A percentile compares a stretch with the other conserved stretches of the same genome.
These are phyloP conservation scores for Pseudocercospora eumusae DNA, from an alignment of 2,329 filamentous ascomycete species.

Conservation along the genomic window DNA sequence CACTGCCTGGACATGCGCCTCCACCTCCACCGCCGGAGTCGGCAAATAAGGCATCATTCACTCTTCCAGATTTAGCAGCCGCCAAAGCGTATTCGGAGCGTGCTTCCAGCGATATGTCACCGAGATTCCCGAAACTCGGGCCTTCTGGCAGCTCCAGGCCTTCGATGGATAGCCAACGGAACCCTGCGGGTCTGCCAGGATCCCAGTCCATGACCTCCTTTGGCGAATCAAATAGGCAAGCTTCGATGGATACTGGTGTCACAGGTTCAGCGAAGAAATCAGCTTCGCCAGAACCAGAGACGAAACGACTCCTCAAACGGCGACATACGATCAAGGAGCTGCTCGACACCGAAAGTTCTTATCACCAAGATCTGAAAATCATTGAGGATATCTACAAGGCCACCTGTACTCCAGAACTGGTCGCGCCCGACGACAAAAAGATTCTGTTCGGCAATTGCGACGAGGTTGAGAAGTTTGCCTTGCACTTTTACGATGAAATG, in stretches of 20 bases:
- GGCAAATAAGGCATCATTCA: conserved; percentile 22
- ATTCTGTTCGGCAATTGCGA: conserved; percentile 90
- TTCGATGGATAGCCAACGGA: conserved; percentile 38
- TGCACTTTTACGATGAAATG: conserved; percentile 73
- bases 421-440: conserved; percentile 82
- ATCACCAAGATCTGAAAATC: conserved; percentile 94
- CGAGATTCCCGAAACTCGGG: conserved; percentile 34
- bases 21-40: conserved; percentile 48
- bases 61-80: conserved; percentile 31
- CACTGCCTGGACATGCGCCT: conserved; percentile 49
- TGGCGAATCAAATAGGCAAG: conserved; percentile 33
- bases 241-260: conserved; percentile 32
- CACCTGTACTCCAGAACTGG: conserved; percentile 68
- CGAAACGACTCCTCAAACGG: conserved; percentile 74
- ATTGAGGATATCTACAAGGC: conserved; percentile 97
- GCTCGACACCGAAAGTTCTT: conserved; percentile 87
- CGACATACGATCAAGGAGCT: conserved; percentile 87
- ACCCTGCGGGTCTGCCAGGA: conserved; percentile 29
- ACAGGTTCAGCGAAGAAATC: conserved; percentile 31
- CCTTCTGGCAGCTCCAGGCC: conserved; percentile 35
- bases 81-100: conserved; percentile 32
- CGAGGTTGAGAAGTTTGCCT: conserved; percentile 85
- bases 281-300: conserved; percentile 45
- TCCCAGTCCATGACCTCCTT: conserved; percentile 42
- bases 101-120: conserved; percentile 36